phyloP scores from a whole-genome alignment of 2,329 filamentous ascomycete species.

The Clarireedia sp. region DNA sequence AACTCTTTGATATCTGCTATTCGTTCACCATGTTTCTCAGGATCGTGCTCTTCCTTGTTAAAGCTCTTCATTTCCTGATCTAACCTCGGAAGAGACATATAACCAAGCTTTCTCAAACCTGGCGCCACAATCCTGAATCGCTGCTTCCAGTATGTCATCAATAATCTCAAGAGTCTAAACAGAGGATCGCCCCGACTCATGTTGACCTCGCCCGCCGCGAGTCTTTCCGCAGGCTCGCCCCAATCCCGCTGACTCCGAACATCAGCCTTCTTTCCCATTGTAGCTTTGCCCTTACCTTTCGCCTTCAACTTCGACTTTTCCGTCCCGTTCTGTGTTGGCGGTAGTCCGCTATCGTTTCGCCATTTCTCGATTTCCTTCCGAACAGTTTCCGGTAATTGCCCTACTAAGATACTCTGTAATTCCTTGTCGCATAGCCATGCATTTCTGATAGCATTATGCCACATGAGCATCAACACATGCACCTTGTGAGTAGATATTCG shows the following conservation, averaged over 20 bases:
- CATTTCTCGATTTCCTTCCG: constrained; percentile 64
- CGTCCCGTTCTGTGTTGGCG: constrained; percentile 34
- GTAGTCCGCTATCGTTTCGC: constrained; percentile 59
- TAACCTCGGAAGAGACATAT: constrained; percentile 68
- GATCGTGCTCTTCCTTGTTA: constrained; percentile 52
- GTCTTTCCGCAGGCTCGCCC: constrained; percentile 57
- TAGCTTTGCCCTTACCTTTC: constrained; percentile 31
- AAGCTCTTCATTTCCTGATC: constrained; percentile 68
- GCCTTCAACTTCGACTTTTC: constrained; percentile 27
- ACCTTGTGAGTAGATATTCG: constrained; percentile 75
- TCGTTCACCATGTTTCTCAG: constrained; percentile 65
- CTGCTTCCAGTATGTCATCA: constrained; percentile 85
- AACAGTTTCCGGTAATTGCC: constrained; percentile 57
- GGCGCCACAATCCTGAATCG: constrained; percentile 70
- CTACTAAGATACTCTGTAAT: constrained; percentile 67
- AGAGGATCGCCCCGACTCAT: constrained; percentile 79
- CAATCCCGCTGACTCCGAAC: constrained; percentile 53
- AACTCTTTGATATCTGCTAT: constrained; percentile 62
- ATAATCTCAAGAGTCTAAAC: constrained; percentile 62
- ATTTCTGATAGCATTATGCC: constrained; percentile 83
- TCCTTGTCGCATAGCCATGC: constrained; percentile 72
- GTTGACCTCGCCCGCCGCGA: constrained; percentile 65
- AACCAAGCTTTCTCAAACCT: constrained; percentile 81
- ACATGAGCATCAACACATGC: constrained; percentile 81
- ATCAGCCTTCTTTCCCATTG: constrained; percentile 33